Base-by-base conservation (phyloP, 768 basidiomycete species). In the Pleurotus sapidus region DNA sequence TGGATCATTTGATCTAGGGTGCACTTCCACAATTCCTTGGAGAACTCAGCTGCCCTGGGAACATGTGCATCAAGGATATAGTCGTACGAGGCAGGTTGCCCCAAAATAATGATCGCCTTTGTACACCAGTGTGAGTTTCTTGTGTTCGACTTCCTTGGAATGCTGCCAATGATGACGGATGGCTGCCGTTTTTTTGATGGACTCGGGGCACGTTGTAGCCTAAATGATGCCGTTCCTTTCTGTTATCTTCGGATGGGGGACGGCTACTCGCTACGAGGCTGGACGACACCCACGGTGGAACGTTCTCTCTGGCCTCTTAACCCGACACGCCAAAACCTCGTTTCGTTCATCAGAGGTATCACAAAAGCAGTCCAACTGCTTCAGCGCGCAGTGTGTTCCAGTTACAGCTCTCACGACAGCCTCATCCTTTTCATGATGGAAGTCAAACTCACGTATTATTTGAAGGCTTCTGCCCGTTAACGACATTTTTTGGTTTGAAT, bases 381-480 rank as follows among this genome's bases (percentile, higher is more conserved):
- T 34, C n/a, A 15, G 15, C 7, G 27, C 25, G 30, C 30, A 15
- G 11, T 30, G 24, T 14, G 14, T 27, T 25, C n/a, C n/a, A 50
- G 18, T 15, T 27, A 30, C 42, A 27, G n/a, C 27, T 50, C 49
- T 25, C 49, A 50, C 49, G 49, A 27, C n/a, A 15, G 23, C 11
- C 49, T 50, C 49, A 50, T 50, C 49, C 49, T 50, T 50, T 50
- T 50, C 12, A 50, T 50, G 49, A 50, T 50, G 49, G 49, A 50
- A 50, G 49, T 14, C 30, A 38, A 50, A 30, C 37, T 50, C 49
- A 50, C 30, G 49, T 50, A 50, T 34, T 50, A 8, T 24, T 34
- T 50, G 27, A 30, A 7, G 30, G 2, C 15, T 27, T 50, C 27
- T 27, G 30, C 23, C 15, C 20, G 20, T 48, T 15, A 20, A 25